Evolutionary conservation across 495 filamentous ascomycete species (phyloP), one percentile per base, ranked within the genome.

Genomic region (Neurospora sp.): DNA sequence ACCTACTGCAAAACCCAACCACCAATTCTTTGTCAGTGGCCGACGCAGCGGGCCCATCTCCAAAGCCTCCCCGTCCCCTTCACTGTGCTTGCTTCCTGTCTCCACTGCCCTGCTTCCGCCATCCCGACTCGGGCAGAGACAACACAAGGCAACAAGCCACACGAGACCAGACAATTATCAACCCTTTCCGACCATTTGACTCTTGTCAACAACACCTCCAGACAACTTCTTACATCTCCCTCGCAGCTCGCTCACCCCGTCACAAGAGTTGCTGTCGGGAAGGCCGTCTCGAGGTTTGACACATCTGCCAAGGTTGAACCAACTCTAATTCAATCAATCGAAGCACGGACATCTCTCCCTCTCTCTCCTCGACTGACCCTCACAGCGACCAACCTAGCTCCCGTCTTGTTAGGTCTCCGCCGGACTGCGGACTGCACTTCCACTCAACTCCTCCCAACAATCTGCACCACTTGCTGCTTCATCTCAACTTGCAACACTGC

Each of bases 11-110:
- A 44, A 77, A 37, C 44, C 72, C 73, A 75, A 71, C 72, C 77
- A 59, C 75, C 73, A 74, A 79, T 76, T 76, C 77, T 71, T 75
- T 75, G 73, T 75, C 76, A 54, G 46, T 54, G 46, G 23, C 27
- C 54, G 27, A 62, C 23, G 23, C 54, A 62, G 54, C 54, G 54
- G 54, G 54, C 54, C 54, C 54, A 62, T 35, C 54, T 62, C 54
- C 54, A 62, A 31, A 62, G 54, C 12, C 46, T 44, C 31, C 31
- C 31, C 31, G 31, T 46, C 39, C 70, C 69, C 59, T 70, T 71
- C 35, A 39, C 48, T 54, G 46, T 48, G 46, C 46, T 48, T 23
- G 46, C 69, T 44, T 48, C 41, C 39, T 59, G 48, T 66, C 69
- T 70, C 75, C 72, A 72, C 66, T 39, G 54, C 66, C 66, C 48